Conservation (phyloP, 768 basidiomycete genomes). For the Tephrocybe sp. region DNA sequence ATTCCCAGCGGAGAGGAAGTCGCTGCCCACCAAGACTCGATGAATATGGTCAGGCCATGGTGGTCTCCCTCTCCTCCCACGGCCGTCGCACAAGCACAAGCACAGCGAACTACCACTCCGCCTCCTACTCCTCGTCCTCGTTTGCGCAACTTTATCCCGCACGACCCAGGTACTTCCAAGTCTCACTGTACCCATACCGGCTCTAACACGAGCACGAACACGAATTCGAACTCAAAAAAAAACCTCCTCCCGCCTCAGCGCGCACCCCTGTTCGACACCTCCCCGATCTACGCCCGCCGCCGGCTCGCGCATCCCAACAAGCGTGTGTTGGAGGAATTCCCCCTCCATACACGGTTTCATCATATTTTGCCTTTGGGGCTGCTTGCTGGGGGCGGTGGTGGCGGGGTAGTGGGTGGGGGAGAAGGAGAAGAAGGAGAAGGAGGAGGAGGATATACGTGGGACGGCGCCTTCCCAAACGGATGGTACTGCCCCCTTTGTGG, state of each 20-base stretch:
- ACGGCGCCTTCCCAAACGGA: slow-evolving; percentile 40
- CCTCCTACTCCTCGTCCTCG: neutral
- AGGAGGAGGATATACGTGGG: too few species aligned
- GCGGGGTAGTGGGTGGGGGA: slow-evolving; percentile 24
- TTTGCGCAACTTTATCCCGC: too few species aligned
- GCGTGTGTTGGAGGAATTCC: neutral
- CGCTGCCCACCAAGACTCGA: slow-evolving; percentile 15
- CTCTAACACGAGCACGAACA: too few species aligned
- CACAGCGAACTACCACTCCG: too few species aligned
- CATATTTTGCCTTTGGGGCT: slow-evolving; percentile 21
- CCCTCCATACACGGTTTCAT: slow-evolving; percentile 5
- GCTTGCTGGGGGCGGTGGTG: too few species aligned
- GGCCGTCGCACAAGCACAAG: neutral
- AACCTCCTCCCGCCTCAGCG: too few species aligned
- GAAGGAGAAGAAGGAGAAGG: too few species aligned
- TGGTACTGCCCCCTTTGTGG: slow-evolving; percentile 53
- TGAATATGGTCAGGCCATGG: slow-evolving; percentile 21
- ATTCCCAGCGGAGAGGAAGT: slow-evolving; percentile 47
- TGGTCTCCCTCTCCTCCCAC: slow-evolving; percentile 21
- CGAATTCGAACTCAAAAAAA: neutral
- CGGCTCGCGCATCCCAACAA: slow-evolving; percentile 20
- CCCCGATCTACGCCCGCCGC: slow-evolving; percentile 23
- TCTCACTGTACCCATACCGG: too few species aligned
- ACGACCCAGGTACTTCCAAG: too few species aligned
- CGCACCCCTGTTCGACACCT: slow-evolving; percentile 17